A percentile compares a stretch with the other conserved stretches of the same genome.
Conservation (phyloP, 768 basidiomycete species). For the Pleurotus eryngii region DNA sequence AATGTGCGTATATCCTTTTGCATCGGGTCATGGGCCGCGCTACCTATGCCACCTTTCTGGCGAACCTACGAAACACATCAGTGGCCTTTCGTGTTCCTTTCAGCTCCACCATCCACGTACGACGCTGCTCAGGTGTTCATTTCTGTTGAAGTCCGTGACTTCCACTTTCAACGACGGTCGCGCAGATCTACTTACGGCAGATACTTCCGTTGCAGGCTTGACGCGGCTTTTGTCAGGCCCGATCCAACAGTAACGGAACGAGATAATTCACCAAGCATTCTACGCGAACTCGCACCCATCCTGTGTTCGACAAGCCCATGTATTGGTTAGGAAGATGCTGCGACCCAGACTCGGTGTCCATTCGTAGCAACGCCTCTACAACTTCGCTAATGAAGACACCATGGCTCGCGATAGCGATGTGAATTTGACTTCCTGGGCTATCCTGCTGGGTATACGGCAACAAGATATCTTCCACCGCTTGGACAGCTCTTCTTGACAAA, state of each 20-base stretch:
- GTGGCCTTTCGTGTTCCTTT: background rate
- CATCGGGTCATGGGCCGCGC: slow-evolving; percentile 64
- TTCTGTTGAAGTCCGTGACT: slow-evolving; percentile 50
- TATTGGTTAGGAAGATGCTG: slow-evolving; percentile 27
- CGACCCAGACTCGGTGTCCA: slow-evolving; percentile 24
- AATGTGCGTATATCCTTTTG: slow-evolving; percentile 76
- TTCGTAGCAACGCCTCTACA: slow-evolving; percentile 46
- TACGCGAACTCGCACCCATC: slow-evolving; percentile 57
- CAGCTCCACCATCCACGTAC: slow-evolving; percentile 35
- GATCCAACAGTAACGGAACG: slow-evolving; percentile 18
- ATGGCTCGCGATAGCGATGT: slow-evolving; percentile 72
- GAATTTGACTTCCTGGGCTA: slow-evolving; percentile 35
- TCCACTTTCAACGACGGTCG: slow-evolving; percentile 31
- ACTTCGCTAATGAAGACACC: slow-evolving; percentile 67
- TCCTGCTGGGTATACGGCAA: slow-evolving; percentile 50
- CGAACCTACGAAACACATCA: slow-evolving; percentile 30
- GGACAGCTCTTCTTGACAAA: slow-evolving; percentile 50
- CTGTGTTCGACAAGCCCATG: slow-evolving; percentile 63
- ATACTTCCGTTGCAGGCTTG: slow-evolving; percentile 6
- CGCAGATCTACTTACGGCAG: slow-evolving; percentile 12
- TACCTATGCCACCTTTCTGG: slow-evolving; percentile 77
- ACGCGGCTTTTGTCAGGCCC: background rate
- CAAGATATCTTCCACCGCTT: slow-evolving; percentile 47
- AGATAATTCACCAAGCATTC: slow-evolving; percentile 35
- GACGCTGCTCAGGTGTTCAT: slow-evolving; percentile 52